phyloP scores from a whole-genome alignment of 2,329 filamentous ascomycete species.

The Apiospora phragmitis region DNA sequence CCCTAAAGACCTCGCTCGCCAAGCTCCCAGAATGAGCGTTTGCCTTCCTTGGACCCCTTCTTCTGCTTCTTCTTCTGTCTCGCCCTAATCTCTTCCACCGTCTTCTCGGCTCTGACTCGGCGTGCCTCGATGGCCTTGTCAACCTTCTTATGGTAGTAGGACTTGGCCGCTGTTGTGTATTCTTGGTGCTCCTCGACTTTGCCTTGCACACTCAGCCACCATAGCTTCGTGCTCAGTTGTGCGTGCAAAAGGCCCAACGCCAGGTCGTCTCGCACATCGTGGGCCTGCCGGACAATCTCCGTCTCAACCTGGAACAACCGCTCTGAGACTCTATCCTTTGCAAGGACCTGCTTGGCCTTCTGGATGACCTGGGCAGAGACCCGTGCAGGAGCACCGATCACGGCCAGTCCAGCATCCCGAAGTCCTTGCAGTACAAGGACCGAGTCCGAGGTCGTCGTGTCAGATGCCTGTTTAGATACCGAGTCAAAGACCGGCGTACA shows the following conservation, averaged over 20 bases:
- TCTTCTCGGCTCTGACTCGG: constrained; percentile 27
- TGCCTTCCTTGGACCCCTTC: neutral
- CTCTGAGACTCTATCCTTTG: constrained; percentile 22
- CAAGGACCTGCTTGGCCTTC: constrained; percentile 27
- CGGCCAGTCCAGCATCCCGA: constrained; percentile 25
- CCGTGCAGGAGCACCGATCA: constrained; percentile 20
- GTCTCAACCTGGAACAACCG: constrained; percentile 32
- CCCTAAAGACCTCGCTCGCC: constrained; percentile 6
- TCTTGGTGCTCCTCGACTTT: constrained; percentile 45
- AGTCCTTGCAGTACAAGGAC: constrained; percentile 30
- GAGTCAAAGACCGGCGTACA: constrained; percentile 32
- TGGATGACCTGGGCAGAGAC: constrained; percentile 23
- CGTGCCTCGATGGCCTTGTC: constrained; percentile 32
- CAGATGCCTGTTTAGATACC: constrained; percentile 32
- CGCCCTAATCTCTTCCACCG: constrained; percentile 29
- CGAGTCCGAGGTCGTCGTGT: constrained; percentile 30
- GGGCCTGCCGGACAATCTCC: constrained; percentile 33
- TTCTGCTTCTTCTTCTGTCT: constrained; percentile 13
- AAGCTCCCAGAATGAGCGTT: neutral
- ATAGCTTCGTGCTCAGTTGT: constrained; percentile 56
- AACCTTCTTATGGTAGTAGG: constrained; percentile 40
- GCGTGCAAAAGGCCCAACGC: constrained; percentile 50
- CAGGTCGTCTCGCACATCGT: constrained; percentile 40
- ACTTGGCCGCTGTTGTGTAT: constrained; percentile 49
- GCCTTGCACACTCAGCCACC: constrained; percentile 57